Evolutionary conservation across 352 stramenopile genomes (phyloP).

Genomic region (Globisporangium takayamanum): DNA sequence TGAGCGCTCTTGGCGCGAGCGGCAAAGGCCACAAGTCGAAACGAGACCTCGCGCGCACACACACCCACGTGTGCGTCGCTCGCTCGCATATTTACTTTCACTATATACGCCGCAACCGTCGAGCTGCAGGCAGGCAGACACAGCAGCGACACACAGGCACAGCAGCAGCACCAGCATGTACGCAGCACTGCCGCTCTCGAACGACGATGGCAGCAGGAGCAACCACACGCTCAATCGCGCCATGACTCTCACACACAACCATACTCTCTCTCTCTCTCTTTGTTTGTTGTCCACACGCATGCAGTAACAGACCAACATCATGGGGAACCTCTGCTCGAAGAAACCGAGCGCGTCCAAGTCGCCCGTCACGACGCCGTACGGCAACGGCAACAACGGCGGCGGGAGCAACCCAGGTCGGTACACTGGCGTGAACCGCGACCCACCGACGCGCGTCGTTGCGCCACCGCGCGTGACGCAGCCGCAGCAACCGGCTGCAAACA

Average conservation of each 20-base stretch:
- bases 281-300: not conserved
- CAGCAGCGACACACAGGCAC: not conserved
- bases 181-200: conserved; percentile 33
- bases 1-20: too few species aligned
- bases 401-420: conserved; percentile 3
- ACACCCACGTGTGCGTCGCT: too few species aligned
- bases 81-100: too few species aligned
- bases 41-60: too few species aligned
- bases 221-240: too few species aligned
- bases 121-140: too few species aligned
- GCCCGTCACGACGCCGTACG: conserved; percentile 8
- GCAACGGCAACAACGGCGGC: not conserved
- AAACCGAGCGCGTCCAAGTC: conserved; percentile 3
- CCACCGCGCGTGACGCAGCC: not conserved
- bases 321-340: conserved; percentile 13
- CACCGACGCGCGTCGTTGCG: conserved; percentile 3
- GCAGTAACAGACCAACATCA: conserved; percentile 1
- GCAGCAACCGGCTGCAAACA: conserved; percentile 18
- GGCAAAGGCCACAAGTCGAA: too few species aligned
- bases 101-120: too few species aligned
- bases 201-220: too few species aligned
- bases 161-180: not conserved
- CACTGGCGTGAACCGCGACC: not conserved
- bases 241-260: too few species aligned
- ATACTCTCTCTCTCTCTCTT: too few species aligned